Percentiles rank a stretch among this genome's conserved stretches.
Conservation (phyloP, 2,329 filamentous ascomycete species). For the Alternaria triticina region DNA sequence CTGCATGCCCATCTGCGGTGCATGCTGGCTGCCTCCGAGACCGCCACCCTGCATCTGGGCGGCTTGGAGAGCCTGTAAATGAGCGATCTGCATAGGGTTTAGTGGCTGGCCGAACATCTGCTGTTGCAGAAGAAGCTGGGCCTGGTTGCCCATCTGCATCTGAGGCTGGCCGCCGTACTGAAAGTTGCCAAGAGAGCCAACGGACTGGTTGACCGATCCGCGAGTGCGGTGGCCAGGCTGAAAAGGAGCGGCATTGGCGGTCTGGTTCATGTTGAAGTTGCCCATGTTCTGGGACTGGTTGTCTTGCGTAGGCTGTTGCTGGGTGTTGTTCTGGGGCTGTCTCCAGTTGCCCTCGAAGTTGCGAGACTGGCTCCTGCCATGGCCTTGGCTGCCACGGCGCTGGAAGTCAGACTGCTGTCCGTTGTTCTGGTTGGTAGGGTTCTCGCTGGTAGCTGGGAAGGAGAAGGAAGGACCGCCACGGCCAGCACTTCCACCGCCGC, state of each 20-base stretch:
- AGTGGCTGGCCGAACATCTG: slow-evolving; percentile 89
- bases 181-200: slow-evolving; percentile 83
- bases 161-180: slow-evolving; percentile 89
- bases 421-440: slow-evolving; percentile 49
- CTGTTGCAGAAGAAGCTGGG: slow-evolving; percentile 82
- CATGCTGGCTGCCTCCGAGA: slow-evolving; percentile 73
- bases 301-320: slow-evolving; percentile 57
- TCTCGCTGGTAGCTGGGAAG: slow-evolving; percentile 65
- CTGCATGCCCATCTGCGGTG: slow-evolving; percentile 62
- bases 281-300: slow-evolving; percentile 60
- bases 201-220: slow-evolving; percentile 81
- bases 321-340: slow-evolving; percentile 66
- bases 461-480: slow-evolving; percentile 76
- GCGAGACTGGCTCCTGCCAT: slow-evolving; percentile 81
- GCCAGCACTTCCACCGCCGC: slow-evolving; percentile 66
- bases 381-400: slow-evolving; percentile 78
- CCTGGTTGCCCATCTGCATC: slow-evolving; percentile 73
- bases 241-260: slow-evolving; percentile 74
- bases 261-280: slow-evolving; percentile 73
- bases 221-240: slow-evolving; percentile 91
- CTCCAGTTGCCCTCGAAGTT: slow-evolving; percentile 99
- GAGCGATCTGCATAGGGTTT: slow-evolving; percentile 85
- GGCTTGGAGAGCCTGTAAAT: slow-evolving; percentile 90
- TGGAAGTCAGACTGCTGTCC: slow-evolving; percentile 68
- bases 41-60: slow-evolving; percentile 81